phyloP scores from a whole-genome alignment of 768 basidiomycete species.

The Clitopilus hobsonii region DNA sequence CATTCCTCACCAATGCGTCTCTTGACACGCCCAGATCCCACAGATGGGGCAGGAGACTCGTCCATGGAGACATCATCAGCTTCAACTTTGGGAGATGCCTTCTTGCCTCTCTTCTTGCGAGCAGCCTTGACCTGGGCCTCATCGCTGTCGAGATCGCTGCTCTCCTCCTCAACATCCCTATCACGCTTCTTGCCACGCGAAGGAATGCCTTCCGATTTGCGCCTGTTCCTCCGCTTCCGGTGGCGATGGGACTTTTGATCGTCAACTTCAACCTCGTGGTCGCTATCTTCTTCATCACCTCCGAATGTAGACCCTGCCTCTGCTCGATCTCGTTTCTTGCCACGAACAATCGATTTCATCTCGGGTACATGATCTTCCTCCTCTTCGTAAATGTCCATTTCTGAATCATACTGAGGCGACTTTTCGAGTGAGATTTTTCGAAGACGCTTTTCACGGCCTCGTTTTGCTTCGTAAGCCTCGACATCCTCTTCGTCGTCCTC shows the following conservation, averaged over 20 bases:
- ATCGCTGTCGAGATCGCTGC: constrained; percentile 37
- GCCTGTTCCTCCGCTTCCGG: constrained; percentile 53
- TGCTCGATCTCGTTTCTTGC: constrained; percentile 73
- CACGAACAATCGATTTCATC: constrained; percentile 35
- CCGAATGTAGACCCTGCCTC: constrained; percentile 72
- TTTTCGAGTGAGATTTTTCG: constrained; percentile 49
- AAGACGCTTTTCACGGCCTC: constrained; percentile 46
- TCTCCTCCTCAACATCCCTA: constrained; percentile 46
- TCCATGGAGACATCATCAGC: constrained; percentile 45
- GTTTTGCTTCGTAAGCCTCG: constrained; percentile 27
- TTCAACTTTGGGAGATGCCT: constrained; percentile 20
- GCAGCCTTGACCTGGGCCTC: constrained; percentile 19
- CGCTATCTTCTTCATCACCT: constrained; percentile 50
- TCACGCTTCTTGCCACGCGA: constrained; percentile 64
- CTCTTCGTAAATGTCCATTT: constrained; percentile 43
- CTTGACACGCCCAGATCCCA: constrained; percentile 38
- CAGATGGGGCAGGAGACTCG: constrained; percentile 42
- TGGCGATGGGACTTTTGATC: constrained; percentile 38
- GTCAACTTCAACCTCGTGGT: constrained; percentile 29
- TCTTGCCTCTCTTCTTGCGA: constrained; percentile 56
- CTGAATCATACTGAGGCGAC: constrained; percentile 28
- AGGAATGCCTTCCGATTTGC: constrained; percentile 39
- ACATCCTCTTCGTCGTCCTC: constrained; percentile 39
- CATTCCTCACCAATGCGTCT: constrained; percentile 72
- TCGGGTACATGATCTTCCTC: constrained; percentile 38